phyloP scores from a whole-genome alignment of 179 eudicot species.

The Beta corolliflora region DNA sequence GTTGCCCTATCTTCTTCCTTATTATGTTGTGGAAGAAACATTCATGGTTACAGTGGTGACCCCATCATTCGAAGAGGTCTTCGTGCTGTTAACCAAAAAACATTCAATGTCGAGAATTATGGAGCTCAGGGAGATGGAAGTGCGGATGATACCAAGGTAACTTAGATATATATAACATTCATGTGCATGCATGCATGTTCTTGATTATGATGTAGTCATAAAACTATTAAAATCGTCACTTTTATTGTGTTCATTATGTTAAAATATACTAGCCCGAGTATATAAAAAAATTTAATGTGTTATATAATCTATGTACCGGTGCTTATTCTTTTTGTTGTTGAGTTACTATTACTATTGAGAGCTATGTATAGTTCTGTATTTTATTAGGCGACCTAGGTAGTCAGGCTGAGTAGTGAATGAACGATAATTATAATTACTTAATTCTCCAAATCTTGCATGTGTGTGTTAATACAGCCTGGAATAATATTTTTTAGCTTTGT shows the following conservation, averaged over 20 bases:
- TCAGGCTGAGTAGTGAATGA: no score
- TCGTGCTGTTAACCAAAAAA: not conserved
- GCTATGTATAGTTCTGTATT: no score
- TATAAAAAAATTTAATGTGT: no score
- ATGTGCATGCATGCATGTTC: not conserved
- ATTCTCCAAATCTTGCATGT: no score
- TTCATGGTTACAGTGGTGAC: not conserved
- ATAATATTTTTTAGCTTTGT: no score
- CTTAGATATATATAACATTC: not conserved
- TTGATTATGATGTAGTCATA: not conserved
- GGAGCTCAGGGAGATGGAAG: conserved; percentile 33
- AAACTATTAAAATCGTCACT: not conserved
- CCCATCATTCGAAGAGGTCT: not conserved
- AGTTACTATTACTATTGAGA: no score
- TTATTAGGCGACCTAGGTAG: no score
- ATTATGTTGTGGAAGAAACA: not conserved
- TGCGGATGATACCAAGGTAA: conserved; percentile 28
- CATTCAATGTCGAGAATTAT: conserved; percentile 21
- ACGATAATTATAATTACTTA: no score
- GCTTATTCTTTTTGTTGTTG: no score
- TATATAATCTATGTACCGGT: no score
- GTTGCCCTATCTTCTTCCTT: not conserved
- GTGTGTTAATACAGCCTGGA: no score
- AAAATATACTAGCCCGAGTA: no score
- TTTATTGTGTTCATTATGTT: not conserved